phyloP scores from a whole-genome alignment of 106 monocot genomes.

The Dendrobium huoshanense region DNA sequence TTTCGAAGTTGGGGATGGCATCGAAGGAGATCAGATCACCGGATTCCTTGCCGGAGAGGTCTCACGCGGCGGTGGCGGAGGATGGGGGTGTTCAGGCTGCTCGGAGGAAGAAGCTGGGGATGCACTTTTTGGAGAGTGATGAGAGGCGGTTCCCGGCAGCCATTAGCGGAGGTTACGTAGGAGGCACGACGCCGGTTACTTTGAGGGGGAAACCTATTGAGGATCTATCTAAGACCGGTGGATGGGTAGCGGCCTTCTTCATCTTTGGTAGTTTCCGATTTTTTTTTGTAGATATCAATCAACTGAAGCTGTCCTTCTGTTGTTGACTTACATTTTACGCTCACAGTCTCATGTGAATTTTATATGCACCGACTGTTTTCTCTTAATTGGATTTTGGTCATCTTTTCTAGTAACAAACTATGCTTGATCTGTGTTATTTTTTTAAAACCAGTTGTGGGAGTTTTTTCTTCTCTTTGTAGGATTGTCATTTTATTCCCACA shows the following conservation, averaged over 20 bases:
- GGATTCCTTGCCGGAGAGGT: slow-evolving; percentile 17
- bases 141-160: slow-evolving; percentile 38
- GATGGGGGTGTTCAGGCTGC: not conserved
- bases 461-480: too few species aligned
- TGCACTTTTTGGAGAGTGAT: slow-evolving; percentile 64
- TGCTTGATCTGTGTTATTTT: too few species aligned
- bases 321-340: not conserved
- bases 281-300: not conserved
- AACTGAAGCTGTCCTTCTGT: not conserved
- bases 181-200: slow-evolving; percentile 76
- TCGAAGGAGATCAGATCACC: slow-evolving; percentile 51
- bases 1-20: slow-evolving; percentile 16
- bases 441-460: too few species aligned
- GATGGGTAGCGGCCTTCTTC: slow-evolving; percentile 92
- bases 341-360: not conserved
- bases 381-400: too few species aligned
- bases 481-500: too few species aligned
- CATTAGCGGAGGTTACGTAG: slow-evolving; percentile 18
- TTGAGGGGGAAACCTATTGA: slow-evolving; percentile 64
- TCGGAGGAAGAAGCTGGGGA: slow-evolving; percentile 53
- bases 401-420: too few species aligned
- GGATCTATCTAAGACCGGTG: slow-evolving; percentile 77
- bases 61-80: slow-evolving; percentile 6
- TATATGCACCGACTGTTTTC: not conserved
- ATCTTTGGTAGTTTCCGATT: slow-evolving; percentile 50